A percentile compares a stretch with the other conserved stretches of the same genome.
Evolutionary conservation across 371 early-diverging fungal genomes (phyloP).

Genomic region (Dichotomocladium elegans): DNA sequence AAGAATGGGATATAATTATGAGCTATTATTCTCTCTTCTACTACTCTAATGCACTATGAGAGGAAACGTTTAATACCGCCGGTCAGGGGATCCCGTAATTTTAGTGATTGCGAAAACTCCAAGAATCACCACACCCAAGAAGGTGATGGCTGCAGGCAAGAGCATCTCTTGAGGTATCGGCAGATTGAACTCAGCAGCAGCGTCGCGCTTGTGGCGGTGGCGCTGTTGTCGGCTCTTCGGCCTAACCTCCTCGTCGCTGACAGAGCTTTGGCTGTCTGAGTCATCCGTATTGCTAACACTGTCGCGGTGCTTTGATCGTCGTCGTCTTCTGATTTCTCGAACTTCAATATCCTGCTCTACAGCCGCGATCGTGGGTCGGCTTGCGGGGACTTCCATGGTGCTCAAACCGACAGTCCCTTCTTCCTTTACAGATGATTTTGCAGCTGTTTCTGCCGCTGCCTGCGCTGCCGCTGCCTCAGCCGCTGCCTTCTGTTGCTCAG

Average conservation of each 20-base stretch:
- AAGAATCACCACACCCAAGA: conserved; percentile 54
- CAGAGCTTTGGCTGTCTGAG: neutral
- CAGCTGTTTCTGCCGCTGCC: neutral
- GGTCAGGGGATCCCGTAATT: conserved; percentile 10
- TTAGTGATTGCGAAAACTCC: conserved; percentile 48
- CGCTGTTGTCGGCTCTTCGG: conserved; percentile 3
- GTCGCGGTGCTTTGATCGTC: neutral
- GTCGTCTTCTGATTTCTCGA: neutral
- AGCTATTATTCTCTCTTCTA: no score
- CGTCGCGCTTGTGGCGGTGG: conserved; percentile 11
- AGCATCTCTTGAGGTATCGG: conserved; percentile 53
- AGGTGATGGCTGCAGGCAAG: conserved; percentile 59
- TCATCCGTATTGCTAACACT: conserved; percentile 4
- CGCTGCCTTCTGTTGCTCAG: conserved; percentile 1
- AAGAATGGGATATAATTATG: neutral
- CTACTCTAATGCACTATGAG: no score
- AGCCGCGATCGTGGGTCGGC: conserved; percentile 1
- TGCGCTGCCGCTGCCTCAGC: neutral
- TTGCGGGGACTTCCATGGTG: neutral
- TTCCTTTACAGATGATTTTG: neutral
- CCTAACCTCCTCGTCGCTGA: conserved; percentile 2
- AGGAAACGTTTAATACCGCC: no score
- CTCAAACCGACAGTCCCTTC: neutral
- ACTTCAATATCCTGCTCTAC: neutral
- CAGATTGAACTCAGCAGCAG: conserved; percentile 6